These are phyloP conservation scores for Pseudisothecium myosuroides DNA, from an alignment of 225 moss, liverwort and hornwort genomes.

Conservation along the genomic window DNA sequence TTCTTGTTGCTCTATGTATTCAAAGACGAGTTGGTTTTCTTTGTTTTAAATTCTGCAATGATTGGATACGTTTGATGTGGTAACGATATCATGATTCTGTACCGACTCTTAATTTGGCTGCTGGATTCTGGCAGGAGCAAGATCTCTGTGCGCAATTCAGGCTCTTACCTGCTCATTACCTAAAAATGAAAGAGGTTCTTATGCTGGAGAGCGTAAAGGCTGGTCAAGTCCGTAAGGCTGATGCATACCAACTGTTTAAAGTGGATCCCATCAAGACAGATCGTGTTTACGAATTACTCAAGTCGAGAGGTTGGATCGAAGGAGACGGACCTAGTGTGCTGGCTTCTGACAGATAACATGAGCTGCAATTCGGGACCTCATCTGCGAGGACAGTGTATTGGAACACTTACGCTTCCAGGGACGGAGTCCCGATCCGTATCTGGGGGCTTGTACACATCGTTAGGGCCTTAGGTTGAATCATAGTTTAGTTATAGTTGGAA, in stretches of 20 bases:
- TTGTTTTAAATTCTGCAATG: not conserved
- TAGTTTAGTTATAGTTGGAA: slow-evolving; percentile 4
- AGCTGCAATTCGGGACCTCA: not conserved
- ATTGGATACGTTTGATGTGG: not conserved
- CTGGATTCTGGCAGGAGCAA: slow-evolving; percentile 55
- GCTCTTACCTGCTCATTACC: slow-evolving; percentile 70
- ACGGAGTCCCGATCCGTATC: slow-evolving; percentile 17
- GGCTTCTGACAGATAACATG: slow-evolving; percentile 30
- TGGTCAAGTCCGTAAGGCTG: slow-evolving; percentile 69
- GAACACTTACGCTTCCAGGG: not conserved
- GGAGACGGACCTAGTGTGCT: slow-evolving; percentile 44
- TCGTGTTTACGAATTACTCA: slow-evolving; percentile 79
- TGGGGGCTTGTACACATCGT: slow-evolving; percentile 29
- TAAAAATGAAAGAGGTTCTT: slow-evolving; percentile 89
- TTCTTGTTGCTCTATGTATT: not conserved
- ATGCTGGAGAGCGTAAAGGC: slow-evolving; percentile 59
- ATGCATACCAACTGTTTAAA: slow-evolving; percentile 68
- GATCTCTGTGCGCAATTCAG: slow-evolving; percentile 74
- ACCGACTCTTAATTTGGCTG: not conserved
- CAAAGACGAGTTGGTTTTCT: not conserved
- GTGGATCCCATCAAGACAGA: slow-evolving; percentile 87
- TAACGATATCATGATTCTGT: not conserved
- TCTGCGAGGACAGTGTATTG: slow-evolving; percentile 1
- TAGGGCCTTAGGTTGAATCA: not conserved
- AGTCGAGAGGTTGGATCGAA: slow-evolving; percentile 88